Percentiles rank a stretch among this genome's conserved stretches.
These are phyloP conservation scores for Spiromastix sp. DNA, from an alignment of 2,329 filamentous ascomycete genomes.

Conservation along the genomic window DNA sequence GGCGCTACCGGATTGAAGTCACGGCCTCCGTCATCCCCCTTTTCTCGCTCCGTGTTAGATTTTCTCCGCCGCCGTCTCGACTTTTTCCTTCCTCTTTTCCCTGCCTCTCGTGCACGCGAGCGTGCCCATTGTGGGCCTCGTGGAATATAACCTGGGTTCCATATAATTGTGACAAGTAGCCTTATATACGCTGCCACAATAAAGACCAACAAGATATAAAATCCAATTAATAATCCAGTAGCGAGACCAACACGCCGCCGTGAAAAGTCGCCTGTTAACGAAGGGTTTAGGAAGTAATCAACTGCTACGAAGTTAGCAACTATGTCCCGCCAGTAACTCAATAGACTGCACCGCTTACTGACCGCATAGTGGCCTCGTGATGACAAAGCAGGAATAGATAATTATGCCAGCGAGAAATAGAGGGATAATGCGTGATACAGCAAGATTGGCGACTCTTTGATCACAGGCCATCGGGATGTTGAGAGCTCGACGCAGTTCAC, in stretches of 20 bases:
- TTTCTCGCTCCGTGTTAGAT: conserved; percentile 14
- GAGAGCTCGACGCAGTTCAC: too few species aligned
- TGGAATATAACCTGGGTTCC: conserved; percentile 64
- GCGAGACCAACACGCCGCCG: conserved; percentile 45
- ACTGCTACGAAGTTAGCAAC: conserved; percentile 38
- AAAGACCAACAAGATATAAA: conserved; percentile 60
- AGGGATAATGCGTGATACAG: conserved; percentile 58
- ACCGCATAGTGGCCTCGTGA: conserved; percentile 61
- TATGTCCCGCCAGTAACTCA: not conserved
- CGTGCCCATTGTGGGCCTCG: conserved; percentile 40
- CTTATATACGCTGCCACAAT: conserved; percentile 61
- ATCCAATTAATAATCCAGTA: conserved; percentile 60
- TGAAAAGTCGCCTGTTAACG: conserved; percentile 22
- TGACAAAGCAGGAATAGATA: conserved; percentile 60
- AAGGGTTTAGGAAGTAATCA: conserved; percentile 55
- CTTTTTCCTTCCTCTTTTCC: conserved; percentile 1
- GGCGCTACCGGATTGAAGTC: conserved; percentile 15
- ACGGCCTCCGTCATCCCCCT: conserved; percentile 16
- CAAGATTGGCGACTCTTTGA: conserved; percentile 42
- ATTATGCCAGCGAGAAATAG: conserved; percentile 55
- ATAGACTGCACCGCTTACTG: conserved; percentile 25
- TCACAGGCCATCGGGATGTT: conserved; percentile 24
- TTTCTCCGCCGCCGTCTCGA: conserved; percentile 7
- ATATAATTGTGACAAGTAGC: conserved; percentile 55
- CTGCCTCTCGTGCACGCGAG: conserved; percentile 15